Evolutionary conservation across 163 green algal species (phyloP).

Genomic region (Chloromonas sp.): DNA sequence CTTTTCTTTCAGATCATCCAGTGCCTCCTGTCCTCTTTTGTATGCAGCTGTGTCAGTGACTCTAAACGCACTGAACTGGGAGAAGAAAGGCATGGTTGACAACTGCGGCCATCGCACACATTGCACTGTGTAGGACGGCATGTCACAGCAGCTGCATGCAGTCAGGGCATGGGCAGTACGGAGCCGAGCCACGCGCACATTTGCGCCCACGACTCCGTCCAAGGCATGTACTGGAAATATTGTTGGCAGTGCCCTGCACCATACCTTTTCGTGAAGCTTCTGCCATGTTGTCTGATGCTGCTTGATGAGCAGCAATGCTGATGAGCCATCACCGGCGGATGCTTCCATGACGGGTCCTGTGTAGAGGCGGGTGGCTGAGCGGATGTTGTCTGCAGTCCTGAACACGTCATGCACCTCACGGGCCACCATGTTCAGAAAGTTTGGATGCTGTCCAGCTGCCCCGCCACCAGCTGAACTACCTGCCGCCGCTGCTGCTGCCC

Average conservation of each 20-base stretch:
- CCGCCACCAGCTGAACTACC: background rate
- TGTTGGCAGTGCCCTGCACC: too few species aligned
- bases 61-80: constrained; percentile 13
- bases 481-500: constrained; percentile 1
- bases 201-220: too few species aligned
- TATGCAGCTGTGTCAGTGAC: constrained; percentile 20
- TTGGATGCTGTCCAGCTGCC: background rate
- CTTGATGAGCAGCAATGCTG: constrained; percentile 44
- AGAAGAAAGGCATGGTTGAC: constrained; percentile 20
- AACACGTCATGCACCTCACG: constrained; percentile 1
- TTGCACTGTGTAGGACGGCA: constrained; percentile 5
- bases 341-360: constrained; percentile 14
- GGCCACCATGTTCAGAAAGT: background rate
- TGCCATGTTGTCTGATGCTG: constrained; percentile 49
- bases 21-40: constrained; percentile 1
- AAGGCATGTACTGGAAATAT: too few species aligned
- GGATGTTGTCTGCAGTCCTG: constrained; percentile 17
- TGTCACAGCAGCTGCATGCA: background rate
- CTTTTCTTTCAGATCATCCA: constrained; percentile 68
- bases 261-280: constrained; percentile 54
- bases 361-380: constrained; percentile 22
- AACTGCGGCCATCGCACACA: constrained; percentile 1
- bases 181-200: too few species aligned
- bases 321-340: constrained; percentile 12
- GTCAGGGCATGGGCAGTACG: too few species aligned